Evolutionary conservation across 2,329 filamentous ascomycete genomes (phyloP).

Genomic region (Fusarium pseudonygamai): DNA sequence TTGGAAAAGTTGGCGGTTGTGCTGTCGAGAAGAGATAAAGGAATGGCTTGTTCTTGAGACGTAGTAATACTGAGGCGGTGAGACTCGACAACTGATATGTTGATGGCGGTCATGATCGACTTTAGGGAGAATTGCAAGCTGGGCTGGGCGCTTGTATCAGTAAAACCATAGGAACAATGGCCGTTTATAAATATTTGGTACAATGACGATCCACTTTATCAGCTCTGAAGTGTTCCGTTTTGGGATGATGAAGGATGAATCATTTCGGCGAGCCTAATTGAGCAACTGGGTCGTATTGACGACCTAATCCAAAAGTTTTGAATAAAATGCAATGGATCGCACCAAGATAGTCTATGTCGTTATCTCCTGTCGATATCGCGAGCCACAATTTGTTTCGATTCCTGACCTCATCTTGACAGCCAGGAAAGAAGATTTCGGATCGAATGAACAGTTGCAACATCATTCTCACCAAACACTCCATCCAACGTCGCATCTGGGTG

Average conservation of each 20-base stretch:
- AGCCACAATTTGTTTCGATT: fast-evolving
- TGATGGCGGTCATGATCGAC: background rate
- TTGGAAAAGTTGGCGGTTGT: slow-evolving; percentile 38
- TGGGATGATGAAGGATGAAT: background rate
- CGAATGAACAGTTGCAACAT: slow-evolving; percentile 16
- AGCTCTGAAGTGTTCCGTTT: background rate
- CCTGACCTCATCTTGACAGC: background rate
- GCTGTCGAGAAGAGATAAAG: slow-evolving; percentile 37
- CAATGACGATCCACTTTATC: too few relatives aligned
- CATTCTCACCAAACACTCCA: background rate
- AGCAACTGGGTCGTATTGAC: background rate
- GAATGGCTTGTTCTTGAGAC: background rate
- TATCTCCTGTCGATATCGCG: background rate
- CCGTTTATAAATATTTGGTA: background rate
- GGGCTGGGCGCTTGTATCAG: fast-evolving
- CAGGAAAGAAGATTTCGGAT: slow-evolving; percentile 14
- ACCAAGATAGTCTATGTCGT: fast-evolving
- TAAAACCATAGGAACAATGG: too few relatives aligned
- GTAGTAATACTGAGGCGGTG: background rate
- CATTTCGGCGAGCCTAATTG: background rate
- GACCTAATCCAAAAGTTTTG: background rate
- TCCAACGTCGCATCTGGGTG: background rate
- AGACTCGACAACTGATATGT: slow-evolving; percentile 2
- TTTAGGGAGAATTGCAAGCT: fast-evolving
- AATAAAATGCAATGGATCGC: fast-evolving